Base-by-base conservation (phyloP, 352 stramenopile genomes). In the Pythium plurisporium region DNA sequence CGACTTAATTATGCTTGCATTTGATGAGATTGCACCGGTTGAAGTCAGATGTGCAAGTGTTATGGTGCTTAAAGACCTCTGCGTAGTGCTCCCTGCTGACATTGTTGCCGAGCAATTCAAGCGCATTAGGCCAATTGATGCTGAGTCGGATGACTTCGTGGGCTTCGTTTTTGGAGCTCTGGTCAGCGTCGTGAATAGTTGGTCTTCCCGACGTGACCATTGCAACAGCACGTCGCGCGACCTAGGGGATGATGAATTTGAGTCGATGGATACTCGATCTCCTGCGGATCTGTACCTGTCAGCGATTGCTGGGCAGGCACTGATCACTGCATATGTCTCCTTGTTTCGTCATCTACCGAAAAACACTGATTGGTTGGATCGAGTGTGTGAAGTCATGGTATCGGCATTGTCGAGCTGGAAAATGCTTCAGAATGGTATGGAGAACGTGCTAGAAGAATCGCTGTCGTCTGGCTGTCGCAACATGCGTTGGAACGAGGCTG, bases 1-100 rank as follows among this genome's bases (percentile, higher is more conserved):
- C 10, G 74, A 89, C 44, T 48, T 93, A 8, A 70, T 91, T 12
- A 68, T 70, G n/a, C 34, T 91, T 3, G 75, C 75, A 1, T 77
- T 91, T 31, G 61, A 84, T 25, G 61, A 73, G 2, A 55, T 55
- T n/a, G 55, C 78, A 5, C 53, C 82, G 3, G 59, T 76, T 17
- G 79, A 88, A 56, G 69, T 81, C 17, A 68, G 70, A 20, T 79
- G 75, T 36, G 80, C 67, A 0, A 73, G 69, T 19, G 55, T 84
- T 14, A 51, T 49, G 7, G 67, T 89, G 19, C 31, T 93, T 5
- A 73, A 61, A 36, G 67, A 87, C 9, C 47, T 93, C 7, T 53
- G 42, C 12, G 45, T 59, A n/a, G 52, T 57, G 2, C 25, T 91
- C 25, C 54, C 54, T 27, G 65, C 71, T 4, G 69, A 76, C 0